Evolutionary conservation across 208 protist species (phyloP).

Genomic region (Entamoeba histolytica): DNA sequence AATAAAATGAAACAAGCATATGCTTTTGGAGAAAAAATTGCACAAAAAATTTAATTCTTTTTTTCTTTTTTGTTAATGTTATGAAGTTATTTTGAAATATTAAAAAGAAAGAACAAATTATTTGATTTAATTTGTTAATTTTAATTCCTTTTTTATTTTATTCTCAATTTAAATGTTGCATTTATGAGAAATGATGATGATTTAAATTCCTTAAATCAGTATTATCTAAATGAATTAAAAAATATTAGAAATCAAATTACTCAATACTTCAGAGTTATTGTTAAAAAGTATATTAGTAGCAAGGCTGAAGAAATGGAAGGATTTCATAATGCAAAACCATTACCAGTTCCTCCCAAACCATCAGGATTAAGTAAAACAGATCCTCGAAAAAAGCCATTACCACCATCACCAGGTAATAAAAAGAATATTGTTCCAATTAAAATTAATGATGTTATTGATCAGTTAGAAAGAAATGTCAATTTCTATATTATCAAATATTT

Average conservation of each 20-base stretch:
- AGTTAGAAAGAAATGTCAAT: neutral
- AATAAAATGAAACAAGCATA: neutral
- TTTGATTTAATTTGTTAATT: too few species aligned
- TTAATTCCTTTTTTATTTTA: too few species aligned
- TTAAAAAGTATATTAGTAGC: neutral
- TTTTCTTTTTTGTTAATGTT: too few species aligned
- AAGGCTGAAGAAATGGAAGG: neutral
- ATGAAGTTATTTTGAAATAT: too few species aligned
- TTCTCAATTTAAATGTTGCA: neutral
- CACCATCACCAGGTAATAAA: neutral
- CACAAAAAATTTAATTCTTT: neutral
- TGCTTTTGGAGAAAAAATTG: neutral
- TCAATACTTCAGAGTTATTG: neutral
- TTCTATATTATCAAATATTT: neutral
- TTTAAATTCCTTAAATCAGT: neutral
- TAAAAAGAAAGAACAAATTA: too few species aligned
- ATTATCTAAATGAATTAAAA: neutral
- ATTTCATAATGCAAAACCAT: neutral
- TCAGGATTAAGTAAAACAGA: neutral
- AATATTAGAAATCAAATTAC: neutral
- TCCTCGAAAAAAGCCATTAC: neutral
- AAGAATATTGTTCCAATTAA: neutral
- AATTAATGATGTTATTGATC: neutral
- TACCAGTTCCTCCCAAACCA: neutral
- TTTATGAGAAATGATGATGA: neutral